These are phyloP conservation scores for Falciphora oryzae DNA, from an alignment of 2,329 filamentous ascomycete genomes.

Conservation along the genomic window DNA sequence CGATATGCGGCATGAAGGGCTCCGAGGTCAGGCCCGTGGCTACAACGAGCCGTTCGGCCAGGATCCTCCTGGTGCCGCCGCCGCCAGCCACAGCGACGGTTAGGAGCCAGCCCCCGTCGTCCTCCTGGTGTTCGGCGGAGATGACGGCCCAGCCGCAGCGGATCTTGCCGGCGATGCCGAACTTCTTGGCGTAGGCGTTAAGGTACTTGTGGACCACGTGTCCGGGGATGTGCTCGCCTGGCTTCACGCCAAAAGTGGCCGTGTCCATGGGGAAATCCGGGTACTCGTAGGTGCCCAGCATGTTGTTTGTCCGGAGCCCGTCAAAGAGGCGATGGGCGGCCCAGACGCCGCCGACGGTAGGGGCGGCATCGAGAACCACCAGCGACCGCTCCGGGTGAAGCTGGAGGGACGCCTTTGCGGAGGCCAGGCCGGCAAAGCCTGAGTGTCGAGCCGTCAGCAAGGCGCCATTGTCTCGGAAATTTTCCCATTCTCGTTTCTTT, in stretches of 20 bases:
- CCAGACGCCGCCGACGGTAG: constrained; percentile 65
- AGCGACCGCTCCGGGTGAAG: constrained; percentile 52
- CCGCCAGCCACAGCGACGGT: constrained; percentile 20
- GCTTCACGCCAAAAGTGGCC: constrained; percentile 41
- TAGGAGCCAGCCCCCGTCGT: constrained; percentile 38
- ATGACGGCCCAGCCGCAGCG: constrained; percentile 33
- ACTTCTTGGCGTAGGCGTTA: constrained; percentile 36
- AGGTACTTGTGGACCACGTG: constrained; percentile 42
- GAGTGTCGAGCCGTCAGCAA: constrained; percentile 2
- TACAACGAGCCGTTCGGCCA: constrained; percentile 42
- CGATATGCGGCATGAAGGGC: constrained; percentile 39
- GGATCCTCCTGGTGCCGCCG: constrained; percentile 21
- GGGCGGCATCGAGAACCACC: constrained; percentile 50
- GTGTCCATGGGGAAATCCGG: constrained; percentile 66
- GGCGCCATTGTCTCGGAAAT: neutral
- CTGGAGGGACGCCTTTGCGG: constrained; percentile 56
- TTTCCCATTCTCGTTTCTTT: neutral
- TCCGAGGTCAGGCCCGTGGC: constrained; percentile 51
- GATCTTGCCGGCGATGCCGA: constrained; percentile 34
- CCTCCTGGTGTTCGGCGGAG: constrained; percentile 35
- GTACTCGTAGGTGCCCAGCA: constrained; percentile 67
- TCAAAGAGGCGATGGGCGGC: constrained; percentile 60
- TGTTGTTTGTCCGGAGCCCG: constrained; percentile 67
- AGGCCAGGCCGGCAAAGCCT: constrained; percentile 44
- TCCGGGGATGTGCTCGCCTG: constrained; percentile 43